Percentiles rank a stretch among this genome's conserved stretches.
Evolutionary conservation across 352 stramenopile genomes (phyloP).

Genomic region (Peronosclerospora sorghi): DNA sequence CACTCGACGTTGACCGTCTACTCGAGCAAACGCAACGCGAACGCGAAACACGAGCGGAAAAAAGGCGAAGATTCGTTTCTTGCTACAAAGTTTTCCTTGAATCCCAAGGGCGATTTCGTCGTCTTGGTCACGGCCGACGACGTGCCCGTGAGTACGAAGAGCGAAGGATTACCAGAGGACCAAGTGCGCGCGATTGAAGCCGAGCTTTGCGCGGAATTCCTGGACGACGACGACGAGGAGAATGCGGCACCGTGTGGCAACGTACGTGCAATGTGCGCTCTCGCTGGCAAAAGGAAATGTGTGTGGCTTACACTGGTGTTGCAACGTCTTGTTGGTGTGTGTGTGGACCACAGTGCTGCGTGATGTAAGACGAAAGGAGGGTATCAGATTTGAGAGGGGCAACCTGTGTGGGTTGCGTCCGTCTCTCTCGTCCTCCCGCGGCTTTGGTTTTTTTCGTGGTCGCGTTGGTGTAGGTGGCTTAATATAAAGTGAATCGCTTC

Average conservation of each 20-base stretch:
- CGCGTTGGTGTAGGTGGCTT: too few relatives aligned
- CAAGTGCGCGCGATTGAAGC: slow-evolving; percentile 53
- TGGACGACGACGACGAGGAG: slow-evolving; percentile 53
- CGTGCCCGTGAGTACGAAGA: slow-evolving; percentile 55
- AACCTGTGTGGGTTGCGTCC: background rate
- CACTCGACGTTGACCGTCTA: slow-evolving; percentile 64
- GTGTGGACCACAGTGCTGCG: slow-evolving; percentile 19
- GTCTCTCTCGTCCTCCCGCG: too few relatives aligned
- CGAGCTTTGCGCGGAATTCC: slow-evolving; percentile 33
- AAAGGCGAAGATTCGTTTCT: slow-evolving; percentile 66
- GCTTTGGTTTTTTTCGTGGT: too few relatives aligned
- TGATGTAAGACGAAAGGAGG: slow-evolving; percentile 24
- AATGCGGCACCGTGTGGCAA: slow-evolving; percentile 34
- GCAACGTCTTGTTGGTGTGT: too few relatives aligned
- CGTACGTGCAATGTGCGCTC: too few relatives aligned
- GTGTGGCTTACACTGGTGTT: too few relatives aligned
- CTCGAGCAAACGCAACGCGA: slow-evolving; percentile 73
- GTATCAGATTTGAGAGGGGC: slow-evolving; percentile 8
- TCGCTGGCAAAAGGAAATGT: too few relatives aligned
- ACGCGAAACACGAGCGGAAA: slow-evolving; percentile 60
- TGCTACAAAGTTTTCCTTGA: slow-evolving; percentile 72
- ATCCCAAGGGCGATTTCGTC: slow-evolving; percentile 53
- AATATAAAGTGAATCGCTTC: too few relatives aligned
- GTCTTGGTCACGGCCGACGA: slow-evolving; percentile 52
- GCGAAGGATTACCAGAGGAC: slow-evolving; percentile 42